These are phyloP conservation scores for Vigna trinervia DNA, from an alignment of 306 rosid genomes.

Conservation along the genomic window DNA sequence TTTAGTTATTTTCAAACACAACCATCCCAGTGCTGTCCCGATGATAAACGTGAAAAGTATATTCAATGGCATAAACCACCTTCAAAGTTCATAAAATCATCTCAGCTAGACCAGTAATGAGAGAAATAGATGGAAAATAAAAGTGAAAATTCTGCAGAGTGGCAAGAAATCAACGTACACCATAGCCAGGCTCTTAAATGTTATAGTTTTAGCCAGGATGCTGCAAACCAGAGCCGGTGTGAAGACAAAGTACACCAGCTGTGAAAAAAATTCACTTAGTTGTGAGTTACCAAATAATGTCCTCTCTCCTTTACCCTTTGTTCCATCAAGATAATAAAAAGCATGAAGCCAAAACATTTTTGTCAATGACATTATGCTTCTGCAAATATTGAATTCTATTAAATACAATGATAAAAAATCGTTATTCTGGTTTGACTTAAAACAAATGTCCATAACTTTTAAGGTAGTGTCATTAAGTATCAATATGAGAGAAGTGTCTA, in stretches of 20 bases:
- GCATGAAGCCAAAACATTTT: not conserved
- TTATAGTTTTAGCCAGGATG: slow-evolving; percentile 26
- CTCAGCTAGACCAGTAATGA: not conserved
- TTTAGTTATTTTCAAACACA: slow-evolving; percentile 37
- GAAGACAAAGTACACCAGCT: slow-evolving; percentile 44
- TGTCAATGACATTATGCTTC: not conserved
- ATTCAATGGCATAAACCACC: slow-evolving; percentile 55
- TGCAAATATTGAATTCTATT: not conserved
- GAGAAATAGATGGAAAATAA: not conserved
- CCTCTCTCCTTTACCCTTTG: not conserved
- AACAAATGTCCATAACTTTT: no score
- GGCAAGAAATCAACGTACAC: slow-evolving; percentile 19
- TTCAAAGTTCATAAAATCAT: slow-evolving; percentile 28
- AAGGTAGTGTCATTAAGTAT: no score
- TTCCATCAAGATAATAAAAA: not conserved
- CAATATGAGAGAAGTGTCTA: no score
- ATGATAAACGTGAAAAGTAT: slow-evolving; percentile 39
- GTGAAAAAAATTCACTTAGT: not conserved
- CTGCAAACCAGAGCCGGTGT: slow-evolving; percentile 44
- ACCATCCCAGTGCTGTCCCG: slow-evolving; percentile 48
- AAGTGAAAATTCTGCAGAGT: not conserved
- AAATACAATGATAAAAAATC: not conserved
- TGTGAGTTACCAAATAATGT: not conserved
- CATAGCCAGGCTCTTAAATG: slow-evolving; percentile 28
- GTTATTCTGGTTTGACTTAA: no score